Percentiles rank a stretch among this genome's conserved stretches.
Evolutionary conservation across 805 yeast species (phyloP).

Genomic region (Myxozyma udenii): DNA sequence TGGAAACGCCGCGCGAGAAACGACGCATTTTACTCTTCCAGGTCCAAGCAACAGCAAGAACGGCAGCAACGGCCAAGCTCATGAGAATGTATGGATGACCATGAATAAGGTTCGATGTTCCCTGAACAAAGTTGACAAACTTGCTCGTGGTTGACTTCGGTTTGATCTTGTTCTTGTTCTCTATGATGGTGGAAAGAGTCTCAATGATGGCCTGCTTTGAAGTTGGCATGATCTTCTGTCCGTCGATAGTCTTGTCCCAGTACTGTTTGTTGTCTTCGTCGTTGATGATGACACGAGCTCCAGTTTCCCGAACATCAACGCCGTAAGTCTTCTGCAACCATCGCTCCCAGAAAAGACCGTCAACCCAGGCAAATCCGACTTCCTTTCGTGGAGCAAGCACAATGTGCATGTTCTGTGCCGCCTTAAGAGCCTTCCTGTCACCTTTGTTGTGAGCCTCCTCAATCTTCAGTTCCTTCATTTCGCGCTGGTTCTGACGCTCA

Average conservation of each 20-base stretch:
- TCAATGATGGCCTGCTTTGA: conserved; percentile 13
- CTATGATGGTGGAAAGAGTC: conserved; percentile 16
- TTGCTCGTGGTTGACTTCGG: conserved; percentile 26
- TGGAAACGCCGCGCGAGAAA: conserved; percentile 14
- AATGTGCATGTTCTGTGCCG: conserved; percentile 35
- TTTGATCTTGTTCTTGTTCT: conserved; percentile 19
- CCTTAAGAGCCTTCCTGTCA: conserved; percentile 35
- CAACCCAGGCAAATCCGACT: conserved; percentile 41
- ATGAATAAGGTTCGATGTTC: conserved; percentile 1
- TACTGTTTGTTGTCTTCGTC: conserved; percentile 33
- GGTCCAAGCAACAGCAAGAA: conserved; percentile 21
- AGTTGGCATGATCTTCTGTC: conserved; percentile 28
- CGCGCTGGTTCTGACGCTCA: conserved; percentile 34
- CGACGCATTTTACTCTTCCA: conserved; percentile 25
- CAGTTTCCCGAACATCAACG: conserved; percentile 27
- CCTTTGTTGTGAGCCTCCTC: conserved; percentile 38
- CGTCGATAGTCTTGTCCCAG: conserved; percentile 36
- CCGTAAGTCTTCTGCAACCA: conserved; percentile 38
- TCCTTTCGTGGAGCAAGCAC: conserved; percentile 29
- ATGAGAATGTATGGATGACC: conserved; percentile 18
- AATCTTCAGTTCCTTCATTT: conserved; percentile 35
- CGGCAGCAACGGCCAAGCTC: conserved; percentile 9
- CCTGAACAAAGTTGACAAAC: conserved; percentile 15
- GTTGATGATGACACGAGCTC: conserved; percentile 35
- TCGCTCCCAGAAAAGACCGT: conserved; percentile 37